Evolutionary conservation across 2,329 filamentous ascomycete species (phyloP), one percentile per base, ranked within the genome.

Genomic region (Eutypa lata): DNA sequence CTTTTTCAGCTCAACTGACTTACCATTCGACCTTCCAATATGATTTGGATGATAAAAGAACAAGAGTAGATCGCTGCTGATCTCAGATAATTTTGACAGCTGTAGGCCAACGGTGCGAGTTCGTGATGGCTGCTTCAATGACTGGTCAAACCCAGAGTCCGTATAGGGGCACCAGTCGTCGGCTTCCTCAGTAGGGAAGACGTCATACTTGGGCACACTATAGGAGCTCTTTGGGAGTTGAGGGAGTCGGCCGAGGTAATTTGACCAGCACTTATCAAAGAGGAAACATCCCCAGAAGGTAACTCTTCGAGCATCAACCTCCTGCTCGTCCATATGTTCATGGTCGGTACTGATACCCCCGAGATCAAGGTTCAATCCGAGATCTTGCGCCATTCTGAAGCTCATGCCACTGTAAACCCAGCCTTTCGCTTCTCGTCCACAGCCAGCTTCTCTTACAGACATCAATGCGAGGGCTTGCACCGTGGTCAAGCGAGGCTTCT

Each of bases 191-290:
- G 85, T 81, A 0, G 91, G 91, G 61, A 96, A 94, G 11, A 97
- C 90, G 54, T 97, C 92, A 59, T 91, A 89, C 68, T 93, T 96
- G 24, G 90, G 88, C 1, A 91, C 90, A 33, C 88, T 96, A 62
- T 91, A 89, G 7, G 89, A 89, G 28, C 85, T 84, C 42, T 84
- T 86, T 0, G 90, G 87, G 11, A 97, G 76, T 69, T 97, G 93
- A 11, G 94, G 93, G 56, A 97, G 78, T 43, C 94, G 87, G 47
- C 94, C 93, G 24, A 97, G 82, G 63, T 97, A 97, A 68, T 97
- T 97, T 48, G 92, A 96, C 92, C 93, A 97, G 70, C 91, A 96
- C 79, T 97, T 97, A 75, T 99, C 94, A 68, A 97, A 96, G n/a
- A 96, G 74, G 70, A 94, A 97, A 68, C 92, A 97, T 7, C 94